phyloP scores from a whole-genome alignment of 495 filamentous ascomycete genomes.

The Penicillium taxi region DNA sequence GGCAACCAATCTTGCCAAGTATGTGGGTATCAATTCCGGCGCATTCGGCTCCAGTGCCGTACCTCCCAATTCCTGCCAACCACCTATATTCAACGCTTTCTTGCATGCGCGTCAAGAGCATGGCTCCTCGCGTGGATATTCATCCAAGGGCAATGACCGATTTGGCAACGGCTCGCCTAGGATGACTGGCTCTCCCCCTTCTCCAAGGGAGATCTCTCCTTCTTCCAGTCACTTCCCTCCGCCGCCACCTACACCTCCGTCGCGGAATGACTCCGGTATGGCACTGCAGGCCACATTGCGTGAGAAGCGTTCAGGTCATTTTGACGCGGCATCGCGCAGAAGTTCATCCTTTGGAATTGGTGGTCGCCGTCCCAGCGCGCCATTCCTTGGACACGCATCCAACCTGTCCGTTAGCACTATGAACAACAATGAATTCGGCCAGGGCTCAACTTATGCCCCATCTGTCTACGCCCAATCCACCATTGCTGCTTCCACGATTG shows the following conservation, averaged over 20 bases:
- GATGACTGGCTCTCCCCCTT: slow-evolving; percentile 62
- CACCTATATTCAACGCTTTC: slow-evolving; percentile 84
- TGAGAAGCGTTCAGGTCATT: slow-evolving; percentile 93
- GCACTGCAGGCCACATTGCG: slow-evolving; percentile 74
- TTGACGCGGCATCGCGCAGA: slow-evolving; percentile 72
- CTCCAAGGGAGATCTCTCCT: slow-evolving; percentile 67
- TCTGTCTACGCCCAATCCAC: slow-evolving; percentile 95
- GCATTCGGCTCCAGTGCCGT: slow-evolving; percentile 66
- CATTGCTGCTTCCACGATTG: slow-evolving; percentile 94
- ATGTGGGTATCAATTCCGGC: slow-evolving; percentile 79
- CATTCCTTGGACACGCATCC: slow-evolving; percentile 73
- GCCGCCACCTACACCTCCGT: slow-evolving; percentile 63
- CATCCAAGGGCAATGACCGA: slow-evolving; percentile 55
- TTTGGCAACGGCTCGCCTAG: slow-evolving; percentile 73
- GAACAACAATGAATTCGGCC: slow-evolving; percentile 62
- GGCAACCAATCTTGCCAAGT: slow-evolving; percentile 68
- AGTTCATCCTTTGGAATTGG: slow-evolving; percentile 85
- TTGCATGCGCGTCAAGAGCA: slow-evolving; percentile 63
- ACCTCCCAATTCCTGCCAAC: slow-evolving; percentile 34
- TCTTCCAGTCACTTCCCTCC: slow-evolving; percentile 72
- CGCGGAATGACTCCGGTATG: slow-evolving; percentile 85
- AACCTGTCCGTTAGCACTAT: slow-evolving; percentile 80
- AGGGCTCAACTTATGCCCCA: slow-evolving; percentile 79
- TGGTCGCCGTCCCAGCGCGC: slow-evolving; percentile 71
- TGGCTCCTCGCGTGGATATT: slow-evolving; percentile 35